A percentile compares a stretch with the other conserved stretches of the same genome.
Evolutionary conservation across 2,329 filamentous ascomycete species (phyloP).

Genomic region (Pseudopithomyces maydicus): DNA sequence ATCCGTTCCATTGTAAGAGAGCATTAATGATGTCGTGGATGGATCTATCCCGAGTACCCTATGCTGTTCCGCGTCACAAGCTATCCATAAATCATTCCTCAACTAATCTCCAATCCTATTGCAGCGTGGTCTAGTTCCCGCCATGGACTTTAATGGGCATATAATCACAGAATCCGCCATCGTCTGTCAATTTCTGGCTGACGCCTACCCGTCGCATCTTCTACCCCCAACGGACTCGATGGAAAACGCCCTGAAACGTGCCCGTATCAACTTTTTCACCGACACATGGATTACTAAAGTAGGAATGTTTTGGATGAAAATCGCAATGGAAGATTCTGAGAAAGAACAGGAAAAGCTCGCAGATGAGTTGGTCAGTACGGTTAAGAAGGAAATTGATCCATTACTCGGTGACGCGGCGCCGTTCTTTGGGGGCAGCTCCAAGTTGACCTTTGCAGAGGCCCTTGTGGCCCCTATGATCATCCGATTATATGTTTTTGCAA

Average conservation of each 20-base stretch:
- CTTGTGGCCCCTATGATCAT: slow-evolving; percentile 70
- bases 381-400: slow-evolving; percentile 76
- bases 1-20: background rate
- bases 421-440: slow-evolving; percentile 53
- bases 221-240: slow-evolving; percentile 61
- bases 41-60: too few relatives aligned
- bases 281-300: slow-evolving; percentile 72
- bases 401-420: slow-evolving; percentile 58
- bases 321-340: slow-evolving; percentile 52
- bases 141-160: slow-evolving; percentile 65
- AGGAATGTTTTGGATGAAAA: slow-evolving; percentile 53
- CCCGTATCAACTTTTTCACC: slow-evolving; percentile 72
- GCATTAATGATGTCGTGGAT: background rate
- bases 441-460: slow-evolving; percentile 74
- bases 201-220: slow-evolving; percentile 71
- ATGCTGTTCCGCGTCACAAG: background rate
- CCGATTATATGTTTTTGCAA: slow-evolving; percentile 60
- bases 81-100: background rate
- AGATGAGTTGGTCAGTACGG: slow-evolving; percentile 58
- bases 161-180: slow-evolving; percentile 76
- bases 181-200: slow-evolving; percentile 73
- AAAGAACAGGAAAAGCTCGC: slow-evolving; percentile 57
- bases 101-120: background rate
- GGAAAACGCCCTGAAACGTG: slow-evolving; percentile 65
- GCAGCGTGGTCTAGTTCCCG: slow-evolving; percentile 73